Evolutionary conservation across 129 eudicot genomes (phyloP), one percentile per base, ranked within the genome.

Genomic region (Erigeron canadensis): DNA sequence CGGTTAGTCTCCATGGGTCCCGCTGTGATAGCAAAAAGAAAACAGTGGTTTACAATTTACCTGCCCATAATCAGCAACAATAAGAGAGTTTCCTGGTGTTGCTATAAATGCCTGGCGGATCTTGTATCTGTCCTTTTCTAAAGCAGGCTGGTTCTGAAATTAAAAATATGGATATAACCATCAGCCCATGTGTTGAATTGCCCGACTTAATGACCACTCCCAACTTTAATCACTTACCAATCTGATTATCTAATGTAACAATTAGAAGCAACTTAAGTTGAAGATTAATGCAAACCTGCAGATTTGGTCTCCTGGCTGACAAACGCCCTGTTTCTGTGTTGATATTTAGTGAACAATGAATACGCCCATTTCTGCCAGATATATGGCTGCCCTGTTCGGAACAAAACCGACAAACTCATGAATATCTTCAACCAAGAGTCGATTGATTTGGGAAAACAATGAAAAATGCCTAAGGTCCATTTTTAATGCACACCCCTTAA

Each of bases 11-110:
- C 16, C 5, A 37, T 57, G 69, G 75, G 18, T 12, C 62, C 42
- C 18, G 39, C 16, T 51, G 65, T 13, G 28, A 9, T 15, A 40
- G 41, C 16, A 17, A 2, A 56, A 48, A 55, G 10, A 4, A 55
- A 21, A 54, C 5, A 2, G 68, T 60, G 17, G 7, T 51, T 19
- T 46, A 10, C 17, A n/a, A 71, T 13, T 69, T 44, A 94, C 99
- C 97, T 94, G 99, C 78, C 99, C 99, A 41, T 94, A 94, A 84
- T 94, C 99, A 81, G 99, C 99, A 77, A 94, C 99, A 17, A 94
- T 86, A 40, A 90, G 91, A 15, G 99, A 94, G 69, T 94, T 94
- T 19, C 96, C 99, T 0, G 93, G 97, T 44, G 96, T 87, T 75
- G 99, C 99, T 76, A 94, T 81, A 82, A 94, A 94, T 59, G 97